phyloP scores from a whole-genome alignment of 164 flowering plant genomes.

The Umbilicus rupestris region DNA sequence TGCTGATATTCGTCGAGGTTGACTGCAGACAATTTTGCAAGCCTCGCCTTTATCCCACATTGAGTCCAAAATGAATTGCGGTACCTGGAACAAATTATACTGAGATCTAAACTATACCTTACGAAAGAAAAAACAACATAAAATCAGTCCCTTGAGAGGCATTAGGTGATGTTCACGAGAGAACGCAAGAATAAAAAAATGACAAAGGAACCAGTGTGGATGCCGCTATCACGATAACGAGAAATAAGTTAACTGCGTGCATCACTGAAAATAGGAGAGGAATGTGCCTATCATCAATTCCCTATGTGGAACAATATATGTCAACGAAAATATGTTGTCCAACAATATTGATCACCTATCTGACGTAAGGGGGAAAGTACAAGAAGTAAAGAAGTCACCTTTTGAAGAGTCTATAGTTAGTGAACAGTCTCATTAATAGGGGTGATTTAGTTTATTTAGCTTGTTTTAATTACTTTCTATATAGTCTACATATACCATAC shows the following conservation, averaged over 20 bases:
- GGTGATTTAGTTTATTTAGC: no score
- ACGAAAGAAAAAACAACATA: not conserved
- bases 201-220: not conserved
- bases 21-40: conserved; percentile 88
- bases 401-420: not conserved
- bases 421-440: not conserved
- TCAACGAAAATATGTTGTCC: not conserved
- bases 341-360: not conserved
- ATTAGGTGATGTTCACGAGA: not conserved
- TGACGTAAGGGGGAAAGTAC: not conserved
- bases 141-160: not conserved
- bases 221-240: not conserved
- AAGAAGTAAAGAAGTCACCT: not conserved
- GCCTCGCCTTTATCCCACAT: conserved; percentile 72
- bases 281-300: not conserved
- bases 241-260: not conserved
- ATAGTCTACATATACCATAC: no score
- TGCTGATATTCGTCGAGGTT: conserved; percentile 95
- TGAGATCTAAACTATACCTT: not conserved
- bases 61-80: conserved; percentile 78
- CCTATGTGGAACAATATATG: not conserved
- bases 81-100: conserved; percentile 50
- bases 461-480: no score
- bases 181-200: not conserved
- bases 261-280: not conserved